These are phyloP conservation scores for Xylariales sp. DNA, from an alignment of 2,329 filamentous ascomycete genomes.

Conservation along the genomic window DNA sequence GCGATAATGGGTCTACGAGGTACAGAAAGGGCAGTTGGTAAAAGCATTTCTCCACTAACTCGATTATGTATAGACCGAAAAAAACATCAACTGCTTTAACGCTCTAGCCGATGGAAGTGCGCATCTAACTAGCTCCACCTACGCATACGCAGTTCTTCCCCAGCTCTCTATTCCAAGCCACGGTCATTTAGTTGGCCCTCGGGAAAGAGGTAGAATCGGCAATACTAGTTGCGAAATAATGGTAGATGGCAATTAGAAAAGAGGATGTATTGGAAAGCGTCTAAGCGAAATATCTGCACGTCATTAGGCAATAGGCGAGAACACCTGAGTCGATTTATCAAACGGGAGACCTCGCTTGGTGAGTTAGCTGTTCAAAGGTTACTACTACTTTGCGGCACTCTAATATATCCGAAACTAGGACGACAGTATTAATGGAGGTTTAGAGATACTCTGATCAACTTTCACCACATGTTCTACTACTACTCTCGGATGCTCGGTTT, in stretches of 20 bases:
- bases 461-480: not conserved
- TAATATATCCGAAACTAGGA: not conserved
- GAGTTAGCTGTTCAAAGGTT: not conserved
- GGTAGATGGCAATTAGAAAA: not conserved
- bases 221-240: not conserved
- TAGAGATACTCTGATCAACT: not conserved
- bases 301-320: not conserved
- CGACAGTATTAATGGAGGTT: not conserved
- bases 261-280: not conserved
- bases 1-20: not conserved
- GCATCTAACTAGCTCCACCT: not conserved
- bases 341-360: not conserved
- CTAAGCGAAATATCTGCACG: not conserved
- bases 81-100: not conserved
- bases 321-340: not conserved
- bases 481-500: not conserved
- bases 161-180: not conserved
- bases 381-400: not conserved
- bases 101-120: not conserved
- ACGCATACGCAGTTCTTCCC: not conserved
- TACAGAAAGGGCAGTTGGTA: not conserved
- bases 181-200: not conserved
- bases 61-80: not conserved
- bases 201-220: not conserved
- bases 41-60: not conserved